Base-by-base conservation (phyloP, 176 grass and related monocot genomes). In the Oryza nivara region DNA sequence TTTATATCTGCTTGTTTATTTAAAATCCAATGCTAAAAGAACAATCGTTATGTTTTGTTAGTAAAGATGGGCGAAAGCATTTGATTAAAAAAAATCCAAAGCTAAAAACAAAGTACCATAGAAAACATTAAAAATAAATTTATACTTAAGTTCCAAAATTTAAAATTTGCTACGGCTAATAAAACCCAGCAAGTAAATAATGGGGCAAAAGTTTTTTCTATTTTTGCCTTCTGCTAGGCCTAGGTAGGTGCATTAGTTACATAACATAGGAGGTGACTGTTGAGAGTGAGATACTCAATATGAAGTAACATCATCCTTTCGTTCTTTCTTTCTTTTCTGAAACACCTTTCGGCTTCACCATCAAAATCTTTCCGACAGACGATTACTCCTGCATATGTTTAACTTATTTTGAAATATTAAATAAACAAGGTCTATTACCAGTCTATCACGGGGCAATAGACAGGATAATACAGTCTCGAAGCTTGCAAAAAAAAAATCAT, bases 261-360 rank as follows among this genome's bases (percentile, higher is more conserved):
- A 12, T 32, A 73, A 1, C 38, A 12, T 32, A 73, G 28, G 69
- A 56, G 41, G 38, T 45, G 52, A 60, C 44, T 20, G 23, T 15
- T 4, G 1, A 40, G 23, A 56, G 6, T 26, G 46, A 25, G 46
- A 80, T 40, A 47, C 19, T 25, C 19, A n/a, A 26, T 19, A 3
- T 28, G 68, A 71, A 56, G 11, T 41, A 12, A 56, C 38, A 36
- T 2, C 52, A 6, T 56, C n/a, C 17, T 52, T 52, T 17, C 54
- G 6, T 56, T 58, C 17, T 52, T 52, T 51, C 52, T 20, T 58
- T 58, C 17, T 58, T 58, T n/a, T 58, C 54, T 58, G 19, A 58
- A 7, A 58, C 15, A 60, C 14, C 68, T 72, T 82, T 82, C 51
- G 46, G 25, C 68, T 56, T 32, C 20, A 81, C 79, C 3, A 41